phyloP scores from a whole-genome alignment of 164 flowering plant species.

The Umbilicus rupestris region DNA sequence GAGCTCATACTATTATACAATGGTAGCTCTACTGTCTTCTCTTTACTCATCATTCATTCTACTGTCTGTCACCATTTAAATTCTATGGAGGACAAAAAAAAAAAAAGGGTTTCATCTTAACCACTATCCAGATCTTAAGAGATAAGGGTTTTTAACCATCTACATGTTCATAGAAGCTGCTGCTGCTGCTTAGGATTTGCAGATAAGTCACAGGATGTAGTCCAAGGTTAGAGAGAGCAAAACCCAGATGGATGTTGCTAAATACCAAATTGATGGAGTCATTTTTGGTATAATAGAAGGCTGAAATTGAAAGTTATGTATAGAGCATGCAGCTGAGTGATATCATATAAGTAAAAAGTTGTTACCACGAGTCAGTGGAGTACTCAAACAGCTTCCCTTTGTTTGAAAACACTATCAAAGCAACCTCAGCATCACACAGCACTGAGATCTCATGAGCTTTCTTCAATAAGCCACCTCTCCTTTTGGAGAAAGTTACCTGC shows the following conservation, averaged over 20 bases:
- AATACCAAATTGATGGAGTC: too few relatives aligned
- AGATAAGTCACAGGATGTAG: too few relatives aligned
- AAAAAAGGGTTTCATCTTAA: not conserved
- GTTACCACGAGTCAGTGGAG: conserved; percentile 14
- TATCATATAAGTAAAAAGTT: not conserved
- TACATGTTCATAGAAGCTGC: not conserved
- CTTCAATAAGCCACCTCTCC: conserved; percentile 33
- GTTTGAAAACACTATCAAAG: conserved; percentile 31
- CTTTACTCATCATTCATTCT: conserved; percentile 2
- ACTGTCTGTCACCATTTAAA: not conserved
- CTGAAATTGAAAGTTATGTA: too few relatives aligned
- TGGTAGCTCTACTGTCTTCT: not conserved
- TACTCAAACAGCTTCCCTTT: conserved; percentile 30
- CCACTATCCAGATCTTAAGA: not conserved
- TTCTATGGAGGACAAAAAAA: not conserved
- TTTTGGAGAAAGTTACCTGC: conserved; percentile 34
- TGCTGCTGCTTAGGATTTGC: too few relatives aligned
- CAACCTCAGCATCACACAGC: conserved; percentile 37
- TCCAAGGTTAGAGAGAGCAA: too few relatives aligned
- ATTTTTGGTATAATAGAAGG: too few relatives aligned
- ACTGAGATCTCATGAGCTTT: conserved; percentile 42
- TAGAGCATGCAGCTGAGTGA: not conserved
- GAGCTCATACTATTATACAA: not conserved
- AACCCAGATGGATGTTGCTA: too few relatives aligned
- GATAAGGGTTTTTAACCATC: not conserved